Base-by-base conservation (phyloP, 106 monocot genomes). In the Iris macrosiphon region DNA sequence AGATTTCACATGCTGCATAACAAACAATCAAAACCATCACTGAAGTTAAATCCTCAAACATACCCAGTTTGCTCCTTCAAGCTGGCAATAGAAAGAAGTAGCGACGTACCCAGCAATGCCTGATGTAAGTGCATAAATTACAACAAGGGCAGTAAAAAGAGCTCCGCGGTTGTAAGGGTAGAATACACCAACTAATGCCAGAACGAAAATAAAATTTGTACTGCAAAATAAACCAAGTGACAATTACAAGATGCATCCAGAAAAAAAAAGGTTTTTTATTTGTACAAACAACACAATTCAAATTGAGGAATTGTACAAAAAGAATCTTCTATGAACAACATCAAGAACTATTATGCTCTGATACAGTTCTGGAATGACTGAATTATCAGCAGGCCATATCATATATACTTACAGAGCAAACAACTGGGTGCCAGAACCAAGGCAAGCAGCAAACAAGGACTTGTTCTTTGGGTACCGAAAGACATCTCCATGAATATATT, bases 81-180 rank as follows among this genome's bases (percentile, higher is more conserved):
- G 52, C 41, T 64, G 64, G 28, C 52, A 64, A 42, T 64, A 64
- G 47, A 64, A 64, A 48, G 50, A 53, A 41, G 64, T 64, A 2
- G 64, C 64, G 42, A 52, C 20, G 42, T 64, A 64, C 3, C 64
- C 64, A 52, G 64, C 64, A 64, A 52, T 52, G 28, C 64, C 64
- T 28, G 64, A 64, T 13, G 64, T 64, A 52, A 64, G 64, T 19
- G 52, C 64, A 52, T 64, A 64, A 21, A 64, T 64, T 12, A 64
- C 41, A n/a, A 64, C 52, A 10, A 64, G 23, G n/a, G 64, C 64
- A 52, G 64, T 64, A 31, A 64, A 64, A 40, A 52, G 64, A 52
- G 64, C 64, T 64, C 64, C 64, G 40, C 64, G 51, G 25, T 64
- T 64, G 52, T 64, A 64, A 31, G 64, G 64, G 26, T 64, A 64